Base-by-base conservation (phyloP, 345 rosid genomes). In the Nasturtium officinale region DNA sequence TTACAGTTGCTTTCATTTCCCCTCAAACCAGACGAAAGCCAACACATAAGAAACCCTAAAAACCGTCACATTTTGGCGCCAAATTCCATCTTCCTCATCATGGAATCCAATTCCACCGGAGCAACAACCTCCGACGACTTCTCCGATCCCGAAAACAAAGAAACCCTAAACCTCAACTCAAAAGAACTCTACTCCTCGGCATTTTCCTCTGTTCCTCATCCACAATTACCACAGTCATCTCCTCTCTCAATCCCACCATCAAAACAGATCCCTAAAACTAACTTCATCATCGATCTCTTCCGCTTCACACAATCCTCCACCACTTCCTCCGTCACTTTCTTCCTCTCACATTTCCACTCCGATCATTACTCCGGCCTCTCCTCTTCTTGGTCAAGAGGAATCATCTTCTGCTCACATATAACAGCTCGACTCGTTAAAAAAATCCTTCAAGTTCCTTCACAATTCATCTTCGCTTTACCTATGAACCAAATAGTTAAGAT, bases 341-440 rank as follows among this genome's bases (percentile, higher is more conserved):
- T 93, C 80, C 98, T 94, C 63, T 87, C 96, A 45, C 96, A 94
- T 80, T 91, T 94, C 83, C 97, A 94, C 78, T 85, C 95, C 64
- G 97, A 94, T 35, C 98, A 89, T 71, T 91, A 91, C 71, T 57
- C 87, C 25, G 97, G 96, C 66, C 89, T 94, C 57, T 77, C 87
- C 67, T 56, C 86, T 37, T 46, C 84, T 51, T 94, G 98, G 97
- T 85, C 88, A n/a, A 65, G 80, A 52, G 98, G 97, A 53, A 73
- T 91, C 46, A 77, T 94, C 40, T 90, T 85, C 81, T 89, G 96
- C 77, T 91, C 98, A 46, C 82, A 63, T 5, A 67, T 69, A 55
- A 89, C 98, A 56, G 77, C 96, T 64, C 72, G 75, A 55, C 95
- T 94, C 78, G 82, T 91, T 11, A 70, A 73, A 43, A 62, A 74